Percentiles rank a stretch among this genome's conserved stretches.
Conservation (phyloP, 2,329 filamentous ascomycete genomes). For the Fusarium setosum region DNA sequence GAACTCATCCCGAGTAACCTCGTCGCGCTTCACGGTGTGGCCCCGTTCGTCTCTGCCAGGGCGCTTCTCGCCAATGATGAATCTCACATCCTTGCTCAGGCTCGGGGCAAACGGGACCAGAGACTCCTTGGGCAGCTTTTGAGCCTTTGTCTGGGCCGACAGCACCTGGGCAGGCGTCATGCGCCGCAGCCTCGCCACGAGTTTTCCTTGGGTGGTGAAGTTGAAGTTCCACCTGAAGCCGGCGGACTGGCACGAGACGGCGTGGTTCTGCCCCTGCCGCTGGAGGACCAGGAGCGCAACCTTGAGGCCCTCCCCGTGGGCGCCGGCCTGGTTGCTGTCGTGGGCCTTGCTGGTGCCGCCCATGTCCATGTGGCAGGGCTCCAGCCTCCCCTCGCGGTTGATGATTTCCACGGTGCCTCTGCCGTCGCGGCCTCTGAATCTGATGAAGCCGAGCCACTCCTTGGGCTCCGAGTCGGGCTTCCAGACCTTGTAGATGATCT, state of each 20-base stretch:
- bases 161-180: not conserved
- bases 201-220: constrained; percentile 37
- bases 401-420: constrained; percentile 44
- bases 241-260: constrained; percentile 40
- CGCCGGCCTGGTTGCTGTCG: constrained; percentile 37
- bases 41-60: not conserved
- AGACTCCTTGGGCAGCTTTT: no score
- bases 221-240: constrained; percentile 46
- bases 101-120: not conserved
- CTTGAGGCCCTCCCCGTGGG: constrained; percentile 47
- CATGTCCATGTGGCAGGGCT: constrained; percentile 46
- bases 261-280: constrained; percentile 41
- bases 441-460: constrained; percentile 46
- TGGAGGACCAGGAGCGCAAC: constrained; percentile 46
- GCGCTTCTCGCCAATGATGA: constrained; percentile 5
- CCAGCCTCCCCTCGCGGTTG: constrained; percentile 43
- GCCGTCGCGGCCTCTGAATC: constrained; percentile 36
- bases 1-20: constrained; percentile 12
- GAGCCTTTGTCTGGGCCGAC: not conserved
- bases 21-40: not conserved
- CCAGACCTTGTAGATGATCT: constrained; percentile 44
- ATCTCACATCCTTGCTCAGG: constrained; percentile 6
- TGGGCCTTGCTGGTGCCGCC: constrained; percentile 41
- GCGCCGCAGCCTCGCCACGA: constrained; percentile 27
- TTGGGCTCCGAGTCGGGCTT: not conserved